phyloP scores from a whole-genome alignment of 2,329 filamentous ascomycete species.

The Exophiala mesophila region DNA sequence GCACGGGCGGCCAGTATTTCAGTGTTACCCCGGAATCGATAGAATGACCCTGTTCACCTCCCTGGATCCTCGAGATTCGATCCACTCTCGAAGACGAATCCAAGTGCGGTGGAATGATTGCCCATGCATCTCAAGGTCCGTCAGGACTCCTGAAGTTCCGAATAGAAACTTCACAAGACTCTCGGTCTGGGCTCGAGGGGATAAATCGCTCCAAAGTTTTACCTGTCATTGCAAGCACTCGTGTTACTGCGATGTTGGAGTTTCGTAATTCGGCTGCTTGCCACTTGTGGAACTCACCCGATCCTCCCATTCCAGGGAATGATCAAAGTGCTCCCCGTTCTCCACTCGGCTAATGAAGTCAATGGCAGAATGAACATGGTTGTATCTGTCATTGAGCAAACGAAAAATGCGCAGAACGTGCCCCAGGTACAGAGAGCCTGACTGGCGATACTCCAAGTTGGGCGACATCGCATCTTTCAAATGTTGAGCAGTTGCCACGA shows the following conservation, averaged over 20 bases:
- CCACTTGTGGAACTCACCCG: conserved; percentile 1
- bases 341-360: conserved; percentile 2
- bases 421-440: conserved; percentile 1
- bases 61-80: background rate
- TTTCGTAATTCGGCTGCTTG: background rate
- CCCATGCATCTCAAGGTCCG: background rate
- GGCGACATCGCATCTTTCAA: conserved; percentile 1
- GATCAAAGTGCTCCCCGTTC: conserved; percentile 2
- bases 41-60: background rate
- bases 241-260: background rate
- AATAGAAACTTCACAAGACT: background rate
- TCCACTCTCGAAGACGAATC: background rate
- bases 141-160: background rate
- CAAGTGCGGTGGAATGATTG: background rate
- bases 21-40: background rate
- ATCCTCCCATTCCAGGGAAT: conserved; percentile 3
- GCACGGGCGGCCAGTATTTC: background rate
- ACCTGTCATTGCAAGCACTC: conserved; percentile 1
- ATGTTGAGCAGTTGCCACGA: conserved; percentile 1
- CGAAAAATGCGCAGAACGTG: conserved; percentile 2
- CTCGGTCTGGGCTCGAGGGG: background rate
- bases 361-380: conserved; percentile 1
- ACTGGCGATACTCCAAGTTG: background rate
- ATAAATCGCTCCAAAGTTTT: background rate
- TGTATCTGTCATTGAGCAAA: conserved; percentile 3